phyloP scores from a whole-genome alignment of 345 rosid genomes.

The Moricandia moricandioides region DNA sequence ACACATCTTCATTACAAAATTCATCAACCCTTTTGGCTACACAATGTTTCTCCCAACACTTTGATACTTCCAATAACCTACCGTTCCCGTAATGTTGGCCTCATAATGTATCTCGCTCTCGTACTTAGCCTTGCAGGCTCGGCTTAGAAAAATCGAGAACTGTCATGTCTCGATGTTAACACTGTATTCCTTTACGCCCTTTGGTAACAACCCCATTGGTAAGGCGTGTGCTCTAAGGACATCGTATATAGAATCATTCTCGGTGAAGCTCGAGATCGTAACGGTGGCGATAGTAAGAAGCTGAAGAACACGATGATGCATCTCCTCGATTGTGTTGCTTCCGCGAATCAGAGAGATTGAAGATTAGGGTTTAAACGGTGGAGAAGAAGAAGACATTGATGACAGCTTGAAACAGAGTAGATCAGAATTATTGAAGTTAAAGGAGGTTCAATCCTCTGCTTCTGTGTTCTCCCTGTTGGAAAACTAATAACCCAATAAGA shows the following conservation, averaged over 20 bases:
- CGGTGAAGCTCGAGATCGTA: slow-evolving; percentile 17
- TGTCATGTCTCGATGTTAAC: slow-evolving; percentile 45
- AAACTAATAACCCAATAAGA: background rate
- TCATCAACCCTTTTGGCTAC: background rate
- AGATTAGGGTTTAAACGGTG: slow-evolving; percentile 43
- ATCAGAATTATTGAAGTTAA: slow-evolving; percentile 24
- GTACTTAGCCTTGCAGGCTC: slow-evolving; percentile 79
- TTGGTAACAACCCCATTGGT: slow-evolving; percentile 79
- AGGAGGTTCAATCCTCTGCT: slow-evolving; percentile 12
- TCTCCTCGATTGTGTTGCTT: background rate
- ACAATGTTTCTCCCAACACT: slow-evolving; percentile 13
- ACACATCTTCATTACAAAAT: slow-evolving; percentile 14
- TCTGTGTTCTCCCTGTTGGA: background rate
- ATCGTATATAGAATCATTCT: slow-evolving; percentile 54
- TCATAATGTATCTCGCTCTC: slow-evolving; percentile 86
- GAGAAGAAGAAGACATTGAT: slow-evolving; percentile 35
- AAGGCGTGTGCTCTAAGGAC: slow-evolving; percentile 54
- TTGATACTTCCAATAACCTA: slow-evolving; percentile 68
- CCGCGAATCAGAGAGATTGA: background rate
- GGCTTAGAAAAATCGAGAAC: slow-evolving; percentile 68
- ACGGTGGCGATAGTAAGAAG: slow-evolving; percentile 16
- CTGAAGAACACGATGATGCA: slow-evolving; percentile 20
- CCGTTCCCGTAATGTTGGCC: slow-evolving; percentile 60
- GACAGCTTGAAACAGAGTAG: slow-evolving; percentile 65
- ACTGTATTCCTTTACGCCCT: slow-evolving; percentile 55